Percentiles rank a stretch among this genome's conserved stretches.
phyloP scores from a whole-genome alignment of 768 basidiomycete species.

The Amanita rubescens region DNA sequence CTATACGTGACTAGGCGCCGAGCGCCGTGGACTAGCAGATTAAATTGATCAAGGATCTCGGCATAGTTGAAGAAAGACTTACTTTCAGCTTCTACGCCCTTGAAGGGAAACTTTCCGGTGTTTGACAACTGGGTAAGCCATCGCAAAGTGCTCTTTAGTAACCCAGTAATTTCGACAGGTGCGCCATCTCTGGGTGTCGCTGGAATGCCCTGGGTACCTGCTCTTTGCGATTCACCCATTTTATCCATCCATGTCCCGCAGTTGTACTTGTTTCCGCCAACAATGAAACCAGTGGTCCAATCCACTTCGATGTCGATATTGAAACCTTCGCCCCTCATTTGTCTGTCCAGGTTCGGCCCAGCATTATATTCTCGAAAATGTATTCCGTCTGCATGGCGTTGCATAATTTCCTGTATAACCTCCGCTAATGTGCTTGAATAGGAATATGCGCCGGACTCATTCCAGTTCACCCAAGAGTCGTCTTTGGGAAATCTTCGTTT shows the following conservation, averaged over 20 bases:
- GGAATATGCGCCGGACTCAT: conserved; percentile 77
- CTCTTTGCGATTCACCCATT: conserved; percentile 90
- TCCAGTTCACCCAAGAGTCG: conserved; percentile 90
- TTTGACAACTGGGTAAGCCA: conserved; percentile 73
- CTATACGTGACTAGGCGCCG: conserved; percentile 73
- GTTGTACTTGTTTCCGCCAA: conserved; percentile 79
- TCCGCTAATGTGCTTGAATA: conserved; percentile 85
- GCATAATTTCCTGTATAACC: conserved; percentile 92
- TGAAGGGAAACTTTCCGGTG: conserved; percentile 75
- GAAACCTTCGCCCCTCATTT: conserved; percentile 92
- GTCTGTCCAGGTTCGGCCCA: conserved; percentile 93
- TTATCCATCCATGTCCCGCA: conserved; percentile 99
- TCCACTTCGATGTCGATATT: conserved; percentile 92
- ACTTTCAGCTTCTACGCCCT: conserved; percentile 80
- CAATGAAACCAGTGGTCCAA: conserved; percentile 87
- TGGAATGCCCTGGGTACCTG: conserved; percentile 92
- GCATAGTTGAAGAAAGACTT: conserved; percentile 22
- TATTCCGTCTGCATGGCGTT: conserved; percentile 90
- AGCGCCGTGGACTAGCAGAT: conserved; percentile 55
- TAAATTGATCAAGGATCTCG: neutral
- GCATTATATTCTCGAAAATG: conserved; percentile 95
- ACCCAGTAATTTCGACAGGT: conserved; percentile 90
- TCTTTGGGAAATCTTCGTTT: conserved; percentile 93
- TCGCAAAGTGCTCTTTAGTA: conserved; percentile 86
- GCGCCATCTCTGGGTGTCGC: conserved; percentile 95